These are phyloP conservation scores for Globisporangium paddicum DNA, from an alignment of 352 stramenopile species.

Conservation along the genomic window DNA sequence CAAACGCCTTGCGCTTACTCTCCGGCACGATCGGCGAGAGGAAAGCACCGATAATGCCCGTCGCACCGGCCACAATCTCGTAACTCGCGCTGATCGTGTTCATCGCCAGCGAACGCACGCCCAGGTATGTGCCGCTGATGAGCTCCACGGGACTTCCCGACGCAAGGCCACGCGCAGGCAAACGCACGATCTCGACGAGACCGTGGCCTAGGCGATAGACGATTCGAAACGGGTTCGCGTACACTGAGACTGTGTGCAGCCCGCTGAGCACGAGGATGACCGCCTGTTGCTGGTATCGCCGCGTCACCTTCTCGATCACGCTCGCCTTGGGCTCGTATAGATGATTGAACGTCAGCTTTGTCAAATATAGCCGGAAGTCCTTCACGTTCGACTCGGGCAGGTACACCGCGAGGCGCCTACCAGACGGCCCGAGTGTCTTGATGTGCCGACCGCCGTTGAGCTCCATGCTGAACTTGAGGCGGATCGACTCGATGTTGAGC, in stretches of 20 bases:
- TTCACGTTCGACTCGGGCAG: slow-evolving; percentile 89
- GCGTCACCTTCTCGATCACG: slow-evolving; percentile 72
- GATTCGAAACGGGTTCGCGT: slow-evolving; percentile 86
- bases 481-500: slow-evolving; percentile 78
- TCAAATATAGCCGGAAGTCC: slow-evolving; percentile 82
- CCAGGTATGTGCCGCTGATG: slow-evolving; percentile 78
- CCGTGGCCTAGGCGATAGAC: slow-evolving; percentile 82
- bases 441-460: slow-evolving; percentile 81
- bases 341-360: slow-evolving; percentile 76
- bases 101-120: slow-evolving; percentile 82
- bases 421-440: slow-evolving; percentile 75
- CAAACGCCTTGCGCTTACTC: slow-evolving; percentile 67
- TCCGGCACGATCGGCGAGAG: slow-evolving; percentile 67
- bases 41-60: slow-evolving; percentile 69
- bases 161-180: slow-evolving; percentile 71
- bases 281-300: slow-evolving; percentile 81
- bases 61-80: slow-evolving; percentile 80
- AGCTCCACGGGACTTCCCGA: slow-evolving; percentile 82
- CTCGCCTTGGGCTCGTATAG: slow-evolving; percentile 75
- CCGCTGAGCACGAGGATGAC: slow-evolving; percentile 82
- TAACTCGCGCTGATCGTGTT: slow-evolving; percentile 88
- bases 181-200: slow-evolving; percentile 71
- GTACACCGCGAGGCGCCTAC: slow-evolving; percentile 69
- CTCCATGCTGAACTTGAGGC: slow-evolving; percentile 85
- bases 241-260: slow-evolving; percentile 83